Evolutionary conservation across 768 basidiomycete genomes (phyloP).

Genomic region (Mycena vulgaris): DNA sequence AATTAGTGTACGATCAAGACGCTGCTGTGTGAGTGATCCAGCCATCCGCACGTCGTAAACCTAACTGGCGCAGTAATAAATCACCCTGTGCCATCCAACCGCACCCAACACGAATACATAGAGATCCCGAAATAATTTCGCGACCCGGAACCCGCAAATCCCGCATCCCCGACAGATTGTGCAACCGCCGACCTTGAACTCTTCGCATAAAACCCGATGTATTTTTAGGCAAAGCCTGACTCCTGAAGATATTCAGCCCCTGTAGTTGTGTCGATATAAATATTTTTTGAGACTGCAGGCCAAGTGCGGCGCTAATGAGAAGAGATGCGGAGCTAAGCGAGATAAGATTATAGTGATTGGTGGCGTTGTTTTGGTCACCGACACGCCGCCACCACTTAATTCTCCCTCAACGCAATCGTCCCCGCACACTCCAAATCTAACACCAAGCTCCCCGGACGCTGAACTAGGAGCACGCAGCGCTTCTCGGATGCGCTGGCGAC

Average conservation of each 20-base stretch:
- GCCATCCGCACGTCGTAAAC: neutral
- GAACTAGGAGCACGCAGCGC: neutral
- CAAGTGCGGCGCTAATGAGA: neutral
- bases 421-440: no score
- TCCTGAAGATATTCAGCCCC: neutral
- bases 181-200: conserved; percentile 40
- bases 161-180: conserved; percentile 66
- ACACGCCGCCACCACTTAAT: conserved; percentile 7
- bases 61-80: conserved; percentile 1
- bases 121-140: conserved; percentile 27
- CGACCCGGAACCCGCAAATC: conserved; percentile 50
- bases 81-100: neutral
- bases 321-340: neutral
- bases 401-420: neutral
- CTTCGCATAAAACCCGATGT: neutral
- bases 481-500: conserved; percentile 6
- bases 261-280: neutral
- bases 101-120: neutral
- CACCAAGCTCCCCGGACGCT: neutral
- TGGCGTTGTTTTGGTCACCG: neutral
- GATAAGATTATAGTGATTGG: conserved; percentile 6
- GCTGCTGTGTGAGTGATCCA: conserved; percentile 10
- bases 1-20: conserved; percentile 12
- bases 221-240: conserved; percentile 6
- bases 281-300: neutral